These are phyloP conservation scores for Saksenaea vasiformis DNA, from an alignment of 371 early-diverging fungal genomes.

Conservation along the genomic window DNA sequence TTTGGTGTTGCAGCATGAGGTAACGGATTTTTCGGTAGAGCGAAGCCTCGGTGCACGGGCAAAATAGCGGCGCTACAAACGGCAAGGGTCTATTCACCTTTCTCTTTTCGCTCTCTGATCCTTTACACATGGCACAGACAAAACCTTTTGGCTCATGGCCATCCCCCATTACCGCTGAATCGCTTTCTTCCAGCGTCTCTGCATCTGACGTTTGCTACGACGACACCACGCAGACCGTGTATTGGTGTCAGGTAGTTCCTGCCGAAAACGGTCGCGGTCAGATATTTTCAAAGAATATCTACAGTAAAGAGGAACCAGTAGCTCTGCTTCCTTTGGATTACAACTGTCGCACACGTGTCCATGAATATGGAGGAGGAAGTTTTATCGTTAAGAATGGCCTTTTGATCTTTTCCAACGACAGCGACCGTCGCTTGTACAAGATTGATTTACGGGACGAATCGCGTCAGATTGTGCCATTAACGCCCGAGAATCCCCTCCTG, in stretches of 20 bases:
- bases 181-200: constrained; percentile 27
- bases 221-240: constrained; percentile 21
- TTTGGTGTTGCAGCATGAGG: too few relatives aligned
- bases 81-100: neutral
- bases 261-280: constrained; percentile 45
- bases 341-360: constrained; percentile 59
- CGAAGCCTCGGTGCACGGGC: too few relatives aligned
- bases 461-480: constrained; percentile 42
- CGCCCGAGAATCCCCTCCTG: constrained; percentile 38
- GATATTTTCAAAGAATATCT: constrained; percentile 30
- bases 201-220: constrained; percentile 36
- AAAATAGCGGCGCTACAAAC: neutral
- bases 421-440: constrained; percentile 57
- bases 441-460: constrained; percentile 30
- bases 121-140: constrained; percentile 19
- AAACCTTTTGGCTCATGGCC: constrained; percentile 50
- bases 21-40: too few relatives aligned
- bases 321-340: constrained; percentile 34
- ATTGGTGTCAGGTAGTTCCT: constrained; percentile 38
- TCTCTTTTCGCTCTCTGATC: constrained; percentile 8
- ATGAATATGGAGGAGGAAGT: constrained; percentile 77
- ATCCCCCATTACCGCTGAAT: constrained; percentile 46
- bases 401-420: constrained; percentile 66
- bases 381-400: constrained; percentile 59
- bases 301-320: constrained; percentile 5